phyloP scores from a whole-genome alignment of 257 asterid genomes.

The Oldenlandia corymbosa region DNA sequence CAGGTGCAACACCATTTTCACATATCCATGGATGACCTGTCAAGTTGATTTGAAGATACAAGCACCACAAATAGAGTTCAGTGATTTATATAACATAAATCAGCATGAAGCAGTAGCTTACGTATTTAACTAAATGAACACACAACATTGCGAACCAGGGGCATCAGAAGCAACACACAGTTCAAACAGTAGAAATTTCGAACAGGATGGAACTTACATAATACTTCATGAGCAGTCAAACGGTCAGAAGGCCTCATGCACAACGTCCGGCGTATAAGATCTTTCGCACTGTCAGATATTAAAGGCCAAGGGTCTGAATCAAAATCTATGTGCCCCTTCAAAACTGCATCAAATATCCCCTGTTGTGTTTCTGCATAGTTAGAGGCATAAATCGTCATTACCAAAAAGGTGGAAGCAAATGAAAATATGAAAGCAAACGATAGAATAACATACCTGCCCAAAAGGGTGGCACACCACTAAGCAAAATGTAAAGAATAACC shows the following conservation, averaged over 20 bases:
- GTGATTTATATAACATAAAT: neutral
- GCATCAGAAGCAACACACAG: neutral
- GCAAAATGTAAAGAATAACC: constrained; percentile 76
- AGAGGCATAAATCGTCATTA: constrained; percentile 21
- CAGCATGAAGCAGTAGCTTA: neutral
- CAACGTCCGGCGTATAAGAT: constrained; percentile 70
- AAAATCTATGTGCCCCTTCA: constrained; percentile 73
- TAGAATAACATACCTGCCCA: constrained; percentile 72
- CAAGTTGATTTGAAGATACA: constrained; percentile 11
- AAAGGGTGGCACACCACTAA: constrained; percentile 94
- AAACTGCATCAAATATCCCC: constrained; percentile 83
- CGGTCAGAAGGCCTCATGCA: constrained; percentile 84
- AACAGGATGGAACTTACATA: constrained; percentile 58
- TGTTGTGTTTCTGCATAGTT: constrained; percentile 69
- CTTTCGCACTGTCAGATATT: constrained; percentile 77
- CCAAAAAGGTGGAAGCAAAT: constrained; percentile 2
- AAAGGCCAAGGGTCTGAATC: constrained; percentile 85
- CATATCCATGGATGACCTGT: constrained; percentile 81
- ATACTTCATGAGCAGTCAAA: constrained; percentile 79
- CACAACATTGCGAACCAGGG: neutral
- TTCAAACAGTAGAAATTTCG: neutral
- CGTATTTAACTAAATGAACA: neutral
- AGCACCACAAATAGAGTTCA: constrained; percentile 14
- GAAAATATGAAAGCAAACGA: neutral
- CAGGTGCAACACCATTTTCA: constrained; percentile 82